Percentiles rank a stretch among this genome's conserved stretches.
phyloP scores from a whole-genome alignment of 2,329 filamentous ascomycete genomes.

The Leptographium wingfieldii region DNA sequence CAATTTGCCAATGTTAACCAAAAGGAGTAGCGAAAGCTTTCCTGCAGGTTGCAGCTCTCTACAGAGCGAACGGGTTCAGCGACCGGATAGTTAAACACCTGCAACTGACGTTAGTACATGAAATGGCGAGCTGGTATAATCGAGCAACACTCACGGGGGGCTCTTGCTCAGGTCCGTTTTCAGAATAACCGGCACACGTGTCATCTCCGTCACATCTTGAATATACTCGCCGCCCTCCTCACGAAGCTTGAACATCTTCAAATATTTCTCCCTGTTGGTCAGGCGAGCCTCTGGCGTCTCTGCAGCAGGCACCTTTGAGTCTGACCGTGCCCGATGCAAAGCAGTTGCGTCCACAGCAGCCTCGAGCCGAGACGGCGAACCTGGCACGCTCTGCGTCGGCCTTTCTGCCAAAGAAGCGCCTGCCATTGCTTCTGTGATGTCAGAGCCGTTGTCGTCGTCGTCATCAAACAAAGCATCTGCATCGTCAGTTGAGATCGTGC shows the following conservation, averaged over 20 bases:
- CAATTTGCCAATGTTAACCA: neutral
- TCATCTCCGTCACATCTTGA: slow-evolving; percentile 97
- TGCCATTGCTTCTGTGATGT: slow-evolving; percentile 81
- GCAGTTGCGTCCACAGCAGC: slow-evolving; percentile 45
- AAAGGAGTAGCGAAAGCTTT: neutral
- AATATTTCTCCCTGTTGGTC: slow-evolving; percentile 91
- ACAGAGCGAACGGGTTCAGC: slow-evolving; percentile 64
- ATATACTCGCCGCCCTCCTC: slow-evolving; percentile 94
- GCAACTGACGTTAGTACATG: neutral
- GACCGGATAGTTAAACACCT: slow-evolving; percentile 78
- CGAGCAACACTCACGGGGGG: slow-evolving; percentile 69
- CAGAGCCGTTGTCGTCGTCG: slow-evolving; percentile 75
- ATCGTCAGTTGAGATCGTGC: slow-evolving; percentile 85
- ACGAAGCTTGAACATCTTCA: slow-evolving; percentile 76
- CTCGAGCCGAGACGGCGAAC: slow-evolving; percentile 70
- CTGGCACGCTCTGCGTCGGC: slow-evolving; percentile 88
- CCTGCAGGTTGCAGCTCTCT: neutral
- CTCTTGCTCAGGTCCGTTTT: slow-evolving; percentile 98
- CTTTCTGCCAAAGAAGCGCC: slow-evolving; percentile 83
- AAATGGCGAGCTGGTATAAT: neutral
- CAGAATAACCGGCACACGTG: slow-evolving; percentile 88
- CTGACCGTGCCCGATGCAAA: slow-evolving; percentile 81
- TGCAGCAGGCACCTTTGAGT: slow-evolving; percentile 71
- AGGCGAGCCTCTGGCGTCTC: slow-evolving; percentile 69
- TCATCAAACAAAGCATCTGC: slow-evolving; percentile 94